Conservation (phyloP, 768 basidiomycete species). For the Atractiella rhizophila region DNA sequence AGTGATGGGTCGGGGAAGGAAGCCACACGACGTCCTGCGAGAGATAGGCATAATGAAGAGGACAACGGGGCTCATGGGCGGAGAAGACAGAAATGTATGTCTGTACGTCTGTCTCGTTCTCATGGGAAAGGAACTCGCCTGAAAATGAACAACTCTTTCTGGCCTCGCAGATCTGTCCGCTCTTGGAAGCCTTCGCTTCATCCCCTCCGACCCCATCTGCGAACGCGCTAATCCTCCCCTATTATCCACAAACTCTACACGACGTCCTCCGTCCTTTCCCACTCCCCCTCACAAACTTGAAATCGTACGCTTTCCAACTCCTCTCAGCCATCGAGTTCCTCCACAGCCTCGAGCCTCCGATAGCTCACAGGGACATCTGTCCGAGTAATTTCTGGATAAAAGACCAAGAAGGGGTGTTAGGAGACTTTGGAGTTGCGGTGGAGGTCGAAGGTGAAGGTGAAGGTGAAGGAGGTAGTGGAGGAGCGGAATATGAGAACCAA, state of each 20-base stretch:
- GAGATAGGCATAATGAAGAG: too few species aligned
- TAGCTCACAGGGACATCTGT: slow-evolving; percentile 73
- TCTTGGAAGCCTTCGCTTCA: slow-evolving; percentile 12
- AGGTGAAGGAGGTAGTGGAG: slow-evolving; percentile 10
- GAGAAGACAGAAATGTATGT: too few species aligned
- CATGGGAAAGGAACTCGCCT: too few species aligned
- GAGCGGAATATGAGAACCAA: slow-evolving; percentile 18
- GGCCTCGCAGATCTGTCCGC: slow-evolving; percentile 7
- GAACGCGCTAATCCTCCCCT: slow-evolving; percentile 11
- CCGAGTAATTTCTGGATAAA: slow-evolving; percentile 54
- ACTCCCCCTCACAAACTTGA: slow-evolving; percentile 9
- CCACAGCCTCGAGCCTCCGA: slow-evolving; percentile 6
- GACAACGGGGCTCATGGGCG: too few species aligned
- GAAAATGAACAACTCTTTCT: too few species aligned
- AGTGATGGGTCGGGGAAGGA: too few species aligned
- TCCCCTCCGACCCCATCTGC: slow-evolving; percentile 3
- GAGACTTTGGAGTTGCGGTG: slow-evolving; percentile 63
- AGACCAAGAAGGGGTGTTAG: slow-evolving; percentile 33
- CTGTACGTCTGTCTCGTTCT: too few species aligned
- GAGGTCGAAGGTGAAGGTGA: slow-evolving; percentile 12
- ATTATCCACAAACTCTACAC: slow-evolving; percentile 13
- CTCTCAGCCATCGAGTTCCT: slow-evolving; percentile 14
- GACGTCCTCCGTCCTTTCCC: slow-evolving; percentile 10
- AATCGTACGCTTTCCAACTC: too few species aligned
- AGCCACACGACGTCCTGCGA: too few species aligned